Evolutionary conservation across 371 early-diverging fungal genomes (phyloP).

Genomic region (Syncephalis plumigaleata): DNA sequence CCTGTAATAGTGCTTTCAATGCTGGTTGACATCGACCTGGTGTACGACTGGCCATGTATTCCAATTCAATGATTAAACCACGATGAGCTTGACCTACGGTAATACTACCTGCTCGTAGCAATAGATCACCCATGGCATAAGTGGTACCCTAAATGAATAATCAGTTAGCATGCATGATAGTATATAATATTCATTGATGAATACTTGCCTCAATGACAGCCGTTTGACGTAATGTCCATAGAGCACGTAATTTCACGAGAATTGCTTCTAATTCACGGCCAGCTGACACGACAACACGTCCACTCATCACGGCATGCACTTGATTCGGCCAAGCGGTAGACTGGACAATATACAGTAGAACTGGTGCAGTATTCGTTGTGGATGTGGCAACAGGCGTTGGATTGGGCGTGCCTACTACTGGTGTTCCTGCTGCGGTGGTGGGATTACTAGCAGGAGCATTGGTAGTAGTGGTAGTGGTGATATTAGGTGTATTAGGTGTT

Average conservation of each 20-base stretch:
- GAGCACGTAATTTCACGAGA: conserved; percentile 3
- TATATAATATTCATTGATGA: neutral
- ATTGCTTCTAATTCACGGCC: conserved; percentile 6
- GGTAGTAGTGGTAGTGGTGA: too few species aligned
- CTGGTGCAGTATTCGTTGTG: neutral
- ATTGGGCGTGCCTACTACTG: neutral
- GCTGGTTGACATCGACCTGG: too few species aligned
- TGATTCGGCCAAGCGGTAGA: neutral
- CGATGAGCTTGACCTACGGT: neutral
- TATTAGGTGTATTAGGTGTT: too few species aligned
- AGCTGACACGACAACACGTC: conserved; percentile 3
- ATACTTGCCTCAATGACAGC: neutral
- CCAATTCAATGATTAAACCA: neutral
- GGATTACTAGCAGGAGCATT: too few species aligned
- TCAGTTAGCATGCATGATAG: neutral
- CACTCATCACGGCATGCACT: conserved; percentile 1
- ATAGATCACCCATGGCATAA: neutral
- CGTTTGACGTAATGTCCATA: conserved; percentile 2
- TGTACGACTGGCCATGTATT: too few species aligned
- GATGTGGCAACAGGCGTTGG: too few species aligned
- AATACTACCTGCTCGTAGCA: neutral
- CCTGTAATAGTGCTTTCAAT: too few species aligned
- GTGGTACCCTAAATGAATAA: neutral
- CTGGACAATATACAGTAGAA: neutral
- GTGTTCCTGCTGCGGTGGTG: too few species aligned